Base-by-base conservation (phyloP, 352 stramenopile species). In the Phytophthora capsici region DNA sequence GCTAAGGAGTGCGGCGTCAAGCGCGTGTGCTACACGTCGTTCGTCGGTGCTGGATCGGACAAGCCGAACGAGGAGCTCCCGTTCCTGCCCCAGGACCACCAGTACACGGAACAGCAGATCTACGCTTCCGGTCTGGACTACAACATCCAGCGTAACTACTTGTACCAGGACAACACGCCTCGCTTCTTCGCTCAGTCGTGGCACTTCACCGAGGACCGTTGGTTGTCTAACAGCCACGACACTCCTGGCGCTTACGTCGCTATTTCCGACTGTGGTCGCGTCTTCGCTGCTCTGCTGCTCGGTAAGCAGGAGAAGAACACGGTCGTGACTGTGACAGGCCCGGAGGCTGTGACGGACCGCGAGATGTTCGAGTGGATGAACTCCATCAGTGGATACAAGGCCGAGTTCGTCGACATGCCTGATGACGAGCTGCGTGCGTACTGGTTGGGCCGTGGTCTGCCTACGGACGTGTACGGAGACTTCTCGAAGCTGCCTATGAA, bases 121-220 rank as follows among this genome's bases (percentile, higher is more conserved):
- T 47, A 60, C 12, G 57, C 46, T 9, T 76, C 56, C 6, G 68
- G 68, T 5, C 63, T 76, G 6, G 46, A 66, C 8, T 76, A 64
- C 58, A 76, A 68, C 47, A 76, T 78, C 57, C 69, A 78, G 23
- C 69, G 69, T 26, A 72, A 78, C 43, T 78, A 49, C 38, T 19
- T 78, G 50, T 72, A 75, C 56, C 62, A 64, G 51, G 60, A 78
- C 65, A 78, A 78, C 61, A 78, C 65, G 10, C 69, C 69, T 1
- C 55, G 28, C 10, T 53, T 53, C 17, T 53, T 53, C 17, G 46
- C 46, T 12, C 64, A 54, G 45, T 71, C 69, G 20, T 77, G 69
- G 69, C 63, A 71, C 37, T 77, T 77, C 51, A 71, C 53, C 3
- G 65, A 53, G 17, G 37, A 78, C 47, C 65, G 63, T 52, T 78